Percentiles rank a stretch among this genome's conserved stretches.
These are phyloP conservation scores for Mycosphaerelloides madeirae DNA, from an alignment of 2,329 filamentous ascomycete species.

Conservation along the genomic window DNA sequence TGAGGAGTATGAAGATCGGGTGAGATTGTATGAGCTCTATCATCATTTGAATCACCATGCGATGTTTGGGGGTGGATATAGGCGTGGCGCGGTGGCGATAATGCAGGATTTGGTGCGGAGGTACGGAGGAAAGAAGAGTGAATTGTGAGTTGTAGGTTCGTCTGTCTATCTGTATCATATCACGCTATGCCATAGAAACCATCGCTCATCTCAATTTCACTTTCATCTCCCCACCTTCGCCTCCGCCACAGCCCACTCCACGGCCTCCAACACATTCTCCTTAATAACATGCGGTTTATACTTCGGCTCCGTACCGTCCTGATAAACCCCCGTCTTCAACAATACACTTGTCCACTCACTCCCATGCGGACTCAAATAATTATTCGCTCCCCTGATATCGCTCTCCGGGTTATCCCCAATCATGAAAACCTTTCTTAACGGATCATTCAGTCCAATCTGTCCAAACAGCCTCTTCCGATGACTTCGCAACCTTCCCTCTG, in stretches of 20 bases:
- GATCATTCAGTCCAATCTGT: slow-evolving; percentile 30
- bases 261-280: slow-evolving; percentile 70
- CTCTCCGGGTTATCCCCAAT: slow-evolving; percentile 70
- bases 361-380: slow-evolving; percentile 60
- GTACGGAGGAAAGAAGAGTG: slow-evolving; percentile 49
- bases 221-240: slow-evolving; percentile 24
- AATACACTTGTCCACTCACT: slow-evolving; percentile 75
- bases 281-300: slow-evolving; percentile 62
- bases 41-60: slow-evolving; percentile 87
- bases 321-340: slow-evolving; percentile 75
- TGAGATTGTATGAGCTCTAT: slow-evolving; percentile 77
- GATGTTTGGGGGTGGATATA: slow-evolving; percentile 71
- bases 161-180: too few species aligned
- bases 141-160: slow-evolving; percentile 7
- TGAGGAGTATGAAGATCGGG: slow-evolving; percentile 78
- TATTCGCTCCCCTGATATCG: slow-evolving; percentile 84
- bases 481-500: slow-evolving; percentile 65
- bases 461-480: slow-evolving; percentile 52
- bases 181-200: too few species aligned
- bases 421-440: slow-evolving; percentile 82
- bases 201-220: too few species aligned
- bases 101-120: slow-evolving; percentile 70
- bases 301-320: slow-evolving; percentile 50
- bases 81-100: slow-evolving; percentile 68
- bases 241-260: slow-evolving; percentile 67